Evolutionary conservation across 768 basidiomycete species (phyloP), one percentile per base, ranked within the genome.

Genomic region (Boletus pseudo-olivaceus): DNA sequence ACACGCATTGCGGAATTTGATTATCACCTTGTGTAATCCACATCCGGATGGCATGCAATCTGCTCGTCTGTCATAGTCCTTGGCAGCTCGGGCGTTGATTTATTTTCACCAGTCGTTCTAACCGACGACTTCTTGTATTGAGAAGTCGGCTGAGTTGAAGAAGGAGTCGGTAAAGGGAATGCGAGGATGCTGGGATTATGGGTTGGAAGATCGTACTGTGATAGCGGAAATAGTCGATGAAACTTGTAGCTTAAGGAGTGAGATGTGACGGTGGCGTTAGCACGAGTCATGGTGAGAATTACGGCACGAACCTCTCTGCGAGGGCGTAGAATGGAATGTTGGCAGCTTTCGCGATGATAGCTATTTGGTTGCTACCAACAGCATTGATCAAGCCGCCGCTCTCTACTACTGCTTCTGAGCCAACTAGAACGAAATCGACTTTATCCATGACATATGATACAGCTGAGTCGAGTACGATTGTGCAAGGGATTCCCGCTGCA

Each of bases 391-490:
- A 75, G 5, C 94, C 92, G 41, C 97, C 97, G 58, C 90, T 93
- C 72, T 98, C 97, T 6, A 97, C 96, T 27, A 99, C 95, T 8
- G 95, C 97, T 75, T 99, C 97, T 38, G 94, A 94, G 32, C 97
- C 97, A 38, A 98, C 94, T 45, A 99, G 81, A 47, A 96, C 90
- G 69, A 96, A 89, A 70, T 96, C 92, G 19, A 96, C 93, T 62
- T 90, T 87, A 60, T 96, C 92, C 89, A 99, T 98, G 62, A 92
- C 85, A 74, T 98, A 98, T 37, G 93, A 93, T 5, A 98, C 95
- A 2, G 96, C 94, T 14, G 93, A 93, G 73, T 99, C 97, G 54
- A 98, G 82, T 11, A 99, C 87, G 51, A 98, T 88, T 15, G 90
- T 93, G 72, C 91, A 93, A 12, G 95, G 94, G 53, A 99, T 90